phyloP scores from a whole-genome alignment of 805 yeast genomes.

The Lachancea sp. region DNA sequence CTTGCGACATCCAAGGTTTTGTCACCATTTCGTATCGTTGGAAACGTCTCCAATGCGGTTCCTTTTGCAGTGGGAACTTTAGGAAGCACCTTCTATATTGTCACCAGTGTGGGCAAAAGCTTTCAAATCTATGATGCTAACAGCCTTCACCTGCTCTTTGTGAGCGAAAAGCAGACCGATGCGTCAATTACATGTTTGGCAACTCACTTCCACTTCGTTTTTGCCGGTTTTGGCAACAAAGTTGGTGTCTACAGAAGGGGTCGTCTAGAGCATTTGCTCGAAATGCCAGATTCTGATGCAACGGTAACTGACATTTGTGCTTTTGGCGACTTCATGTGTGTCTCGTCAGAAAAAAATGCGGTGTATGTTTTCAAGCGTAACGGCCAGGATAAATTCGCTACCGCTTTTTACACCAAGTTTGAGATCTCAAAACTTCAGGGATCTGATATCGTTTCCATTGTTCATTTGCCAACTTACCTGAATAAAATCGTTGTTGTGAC shows the following conservation, averaged over 20 bases:
- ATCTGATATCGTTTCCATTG: constrained; percentile 52
- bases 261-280: constrained; percentile 38
- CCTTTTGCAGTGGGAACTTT: constrained; percentile 87
- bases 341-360: constrained; percentile 40
- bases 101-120: constrained; percentile 81
- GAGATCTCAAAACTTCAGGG: constrained; percentile 47
- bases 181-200: constrained; percentile 61
- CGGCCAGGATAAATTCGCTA: constrained; percentile 37
- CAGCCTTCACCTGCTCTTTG: constrained; percentile 75
- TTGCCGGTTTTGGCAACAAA: constrained; percentile 62
- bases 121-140: constrained; percentile 93
- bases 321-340: constrained; percentile 77
- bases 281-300: constrained; percentile 32
- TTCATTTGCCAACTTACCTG: constrained; percentile 87
- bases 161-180: constrained; percentile 72
- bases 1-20: constrained; percentile 49
- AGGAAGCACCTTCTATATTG: constrained; percentile 82
- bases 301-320: constrained; percentile 45
- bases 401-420: constrained; percentile 64
- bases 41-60: constrained; percentile 77
- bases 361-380: constrained; percentile 47
- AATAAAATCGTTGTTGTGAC: constrained; percentile 88
- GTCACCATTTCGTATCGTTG: constrained; percentile 83
- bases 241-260: constrained; percentile 85
- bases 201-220: constrained; percentile 80